Conservation (phyloP, 139 green algal species). For the Nannochloris sp. region DNA sequence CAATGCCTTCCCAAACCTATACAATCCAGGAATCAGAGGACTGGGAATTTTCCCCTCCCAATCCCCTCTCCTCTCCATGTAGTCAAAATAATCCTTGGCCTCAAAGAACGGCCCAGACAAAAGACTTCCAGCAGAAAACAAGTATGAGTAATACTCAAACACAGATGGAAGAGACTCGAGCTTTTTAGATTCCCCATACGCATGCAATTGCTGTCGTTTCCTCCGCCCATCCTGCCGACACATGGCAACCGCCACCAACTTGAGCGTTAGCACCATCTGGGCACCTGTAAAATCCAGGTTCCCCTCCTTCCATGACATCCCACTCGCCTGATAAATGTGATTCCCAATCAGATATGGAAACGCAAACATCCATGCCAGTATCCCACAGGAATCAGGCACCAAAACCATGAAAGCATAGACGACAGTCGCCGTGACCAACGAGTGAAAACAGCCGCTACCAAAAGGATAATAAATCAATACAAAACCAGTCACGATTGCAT, state of each 20-base stretch:
- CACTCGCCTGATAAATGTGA: conserved; percentile 65
- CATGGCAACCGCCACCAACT: conserved; percentile 64
- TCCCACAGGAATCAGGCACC: conserved; percentile 38
- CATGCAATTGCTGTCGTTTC: background rate
- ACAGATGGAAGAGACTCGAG: conserved; percentile 37
- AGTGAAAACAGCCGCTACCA: conserved; percentile 48
- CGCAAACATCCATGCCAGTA: conserved; percentile 51
- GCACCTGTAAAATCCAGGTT: conserved; percentile 68
- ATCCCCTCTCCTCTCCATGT: conserved; percentile 40
- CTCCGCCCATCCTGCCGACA: conserved; percentile 15
- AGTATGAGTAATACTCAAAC: conserved; percentile 62
- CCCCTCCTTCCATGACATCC: conserved; percentile 63
- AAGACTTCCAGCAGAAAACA: conserved; percentile 72
- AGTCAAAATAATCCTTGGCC: conserved; percentile 63
- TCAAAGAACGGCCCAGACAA: conserved; percentile 74
- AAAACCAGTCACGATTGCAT: conserved; percentile 46
- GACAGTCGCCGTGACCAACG: conserved; percentile 28
- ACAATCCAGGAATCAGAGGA: conserved; percentile 18
- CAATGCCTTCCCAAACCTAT: conserved; percentile 37
- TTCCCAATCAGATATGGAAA: conserved; percentile 72
- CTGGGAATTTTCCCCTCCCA: conserved; percentile 20
- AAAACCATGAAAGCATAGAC: conserved; percentile 57
- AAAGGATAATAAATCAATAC: conserved; percentile 72
- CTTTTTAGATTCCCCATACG: conserved; percentile 15
- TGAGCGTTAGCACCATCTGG: conserved; percentile 78